These are phyloP conservation scores for Phytophthora litchii DNA, from an alignment of 352 stramenopile genomes.

Conservation along the genomic window DNA sequence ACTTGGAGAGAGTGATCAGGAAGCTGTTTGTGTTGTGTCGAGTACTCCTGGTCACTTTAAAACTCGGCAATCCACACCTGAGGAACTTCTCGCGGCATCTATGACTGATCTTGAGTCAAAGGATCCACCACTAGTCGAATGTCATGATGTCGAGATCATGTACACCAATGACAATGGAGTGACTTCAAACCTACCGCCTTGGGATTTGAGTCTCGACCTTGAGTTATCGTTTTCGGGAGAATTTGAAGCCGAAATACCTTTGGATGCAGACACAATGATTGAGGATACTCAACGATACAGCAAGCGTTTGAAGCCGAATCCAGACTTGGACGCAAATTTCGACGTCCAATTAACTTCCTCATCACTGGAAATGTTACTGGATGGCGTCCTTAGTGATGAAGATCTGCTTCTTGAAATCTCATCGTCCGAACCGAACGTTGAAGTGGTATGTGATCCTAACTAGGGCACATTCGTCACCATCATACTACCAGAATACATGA, in stretches of 20 bases:
- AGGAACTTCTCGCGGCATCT: constrained; percentile 10
- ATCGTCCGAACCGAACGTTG: background rate
- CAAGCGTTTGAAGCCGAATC: constrained; percentile 5
- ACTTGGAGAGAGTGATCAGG: background rate
- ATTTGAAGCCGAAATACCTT: background rate
- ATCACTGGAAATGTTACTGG: constrained; percentile 8
- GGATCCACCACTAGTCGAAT: background rate
- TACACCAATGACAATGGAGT: background rate
- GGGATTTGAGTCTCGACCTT: constrained; percentile 9
- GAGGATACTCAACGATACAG: background rate
- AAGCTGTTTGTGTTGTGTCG: too few species aligned
- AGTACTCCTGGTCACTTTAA: background rate
- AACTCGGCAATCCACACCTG: background rate
- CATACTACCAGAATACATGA: too few species aligned
- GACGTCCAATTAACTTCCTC: constrained; percentile 4
- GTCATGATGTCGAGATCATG: background rate
- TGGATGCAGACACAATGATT: background rate
- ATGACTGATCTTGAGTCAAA: background rate
- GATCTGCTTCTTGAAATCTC: constrained; percentile 14
- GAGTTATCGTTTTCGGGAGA: constrained; percentile 1
- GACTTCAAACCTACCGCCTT: background rate
- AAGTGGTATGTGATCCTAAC: background rate
- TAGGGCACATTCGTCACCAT: too few species aligned
- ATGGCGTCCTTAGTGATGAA: constrained; percentile 17
- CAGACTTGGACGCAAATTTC: background rate